A percentile compares a stretch with the other conserved stretches of the same genome.
These are phyloP conservation scores for Suillus bovinus DNA, from an alignment of 768 basidiomycete species.

Conservation along the genomic window DNA sequence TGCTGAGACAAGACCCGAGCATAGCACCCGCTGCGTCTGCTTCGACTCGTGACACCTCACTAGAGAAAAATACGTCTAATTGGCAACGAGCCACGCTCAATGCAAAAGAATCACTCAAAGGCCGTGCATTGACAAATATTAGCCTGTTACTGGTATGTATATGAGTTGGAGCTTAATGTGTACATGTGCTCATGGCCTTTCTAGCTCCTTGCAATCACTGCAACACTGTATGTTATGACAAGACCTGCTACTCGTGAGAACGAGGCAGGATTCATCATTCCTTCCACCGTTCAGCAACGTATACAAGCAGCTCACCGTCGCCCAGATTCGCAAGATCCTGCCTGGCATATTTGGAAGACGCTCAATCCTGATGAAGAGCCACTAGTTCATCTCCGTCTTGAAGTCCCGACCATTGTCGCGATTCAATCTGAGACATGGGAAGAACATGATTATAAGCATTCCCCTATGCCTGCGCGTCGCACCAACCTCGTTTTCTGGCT, in stretches of 20 bases:
- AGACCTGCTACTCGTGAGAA: conserved; percentile 43
- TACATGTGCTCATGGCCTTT: conserved; percentile 11
- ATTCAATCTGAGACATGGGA: conserved; percentile 46
- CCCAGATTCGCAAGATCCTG: conserved; percentile 44
- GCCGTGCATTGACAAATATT: conserved; percentile 74
- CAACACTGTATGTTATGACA: conserved; percentile 73
- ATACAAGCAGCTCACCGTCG: conserved; percentile 32
- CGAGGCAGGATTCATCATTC: conserved; percentile 19
- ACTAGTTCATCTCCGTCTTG: conserved; percentile 76
- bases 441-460: conserved; percentile 27
- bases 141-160: conserved; percentile 74
- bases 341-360: conserved; percentile 73
- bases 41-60: conserved; percentile 24
- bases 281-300: conserved; percentile 33
- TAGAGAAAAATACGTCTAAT: conserved; percentile 28
- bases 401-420: conserved; percentile 76
- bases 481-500: conserved; percentile 70
- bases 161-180: background rate
- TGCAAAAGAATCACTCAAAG: conserved; percentile 50
- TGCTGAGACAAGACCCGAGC: conserved; percentile 71
- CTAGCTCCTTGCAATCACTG: conserved; percentile 77
- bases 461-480: conserved; percentile 46
- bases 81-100: conserved; percentile 29
- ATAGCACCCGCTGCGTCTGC: conserved; percentile 45
- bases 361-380: conserved; percentile 69